These are phyloP conservation scores for Coniophora puteana DNA, from an alignment of 1,284 basidiomycete genomes.

Conservation along the genomic window DNA sequence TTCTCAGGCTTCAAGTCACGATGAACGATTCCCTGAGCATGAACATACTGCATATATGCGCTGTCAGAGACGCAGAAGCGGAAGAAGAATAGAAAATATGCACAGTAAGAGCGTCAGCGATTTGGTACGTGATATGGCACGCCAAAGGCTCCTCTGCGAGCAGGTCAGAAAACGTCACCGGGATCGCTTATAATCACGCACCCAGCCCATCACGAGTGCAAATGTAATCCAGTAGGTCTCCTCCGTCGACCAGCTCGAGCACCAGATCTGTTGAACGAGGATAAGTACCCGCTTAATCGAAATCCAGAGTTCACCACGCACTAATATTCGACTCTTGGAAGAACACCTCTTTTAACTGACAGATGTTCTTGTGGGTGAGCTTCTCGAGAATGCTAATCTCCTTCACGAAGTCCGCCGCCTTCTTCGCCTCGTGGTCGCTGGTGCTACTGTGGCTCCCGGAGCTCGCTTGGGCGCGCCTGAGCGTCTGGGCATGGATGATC, in stretches of 20 bases:
- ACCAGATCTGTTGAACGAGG: conserved; percentile 59
- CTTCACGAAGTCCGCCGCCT: conserved; percentile 48
- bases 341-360: conserved; percentile 77
- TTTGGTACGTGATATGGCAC: conserved; percentile 66
- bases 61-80: conserved; percentile 5
- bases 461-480: conserved; percentile 32
- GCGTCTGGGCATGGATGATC: conserved; percentile 57
- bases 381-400: conserved; percentile 80
- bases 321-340: conserved; percentile 68
- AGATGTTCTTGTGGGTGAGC: conserved; percentile 80
- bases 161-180: conserved; percentile 6
- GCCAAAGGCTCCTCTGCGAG: conserved; percentile 51
- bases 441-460: conserved; percentile 20
- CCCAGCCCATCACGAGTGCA: conserved; percentile 53
- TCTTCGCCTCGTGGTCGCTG: conserved; percentile 12
- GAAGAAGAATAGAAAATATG: conserved; percentile 25
- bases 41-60: conserved; percentile 57
- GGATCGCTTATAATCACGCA: conserved; percentile 32
- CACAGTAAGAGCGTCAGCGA: conserved; percentile 70
- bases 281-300: conserved; percentile 2
- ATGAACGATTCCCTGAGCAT: conserved; percentile 74
- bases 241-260: conserved; percentile 79
- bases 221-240: conserved; percentile 86
- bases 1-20: conserved; percentile 95
- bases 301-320: conserved; percentile 27